Percentiles rank a stretch among this genome's conserved stretches.
phyloP scores from a whole-genome alignment of 352 stramenopile species.

The Phytophthora brassicae region DNA sequence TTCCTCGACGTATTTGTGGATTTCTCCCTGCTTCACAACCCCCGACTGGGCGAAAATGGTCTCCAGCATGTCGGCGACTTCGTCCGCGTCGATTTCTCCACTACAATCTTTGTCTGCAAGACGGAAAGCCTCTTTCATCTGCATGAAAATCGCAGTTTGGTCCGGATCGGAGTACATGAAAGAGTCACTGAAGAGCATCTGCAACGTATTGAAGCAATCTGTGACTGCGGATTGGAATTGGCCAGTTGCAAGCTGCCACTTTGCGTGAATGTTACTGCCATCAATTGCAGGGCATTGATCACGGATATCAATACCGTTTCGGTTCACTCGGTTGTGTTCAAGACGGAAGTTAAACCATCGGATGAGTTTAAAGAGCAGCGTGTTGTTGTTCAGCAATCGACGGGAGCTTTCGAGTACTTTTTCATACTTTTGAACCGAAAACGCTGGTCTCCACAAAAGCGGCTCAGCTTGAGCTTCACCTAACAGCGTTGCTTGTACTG shows the following conservation, averaged over 20 bases:
- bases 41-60: slow-evolving; percentile 72
- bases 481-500: slow-evolving; percentile 50
- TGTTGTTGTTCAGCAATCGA: slow-evolving; percentile 77
- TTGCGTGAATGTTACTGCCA: slow-evolving; percentile 31
- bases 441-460: slow-evolving; percentile 59
- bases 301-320: slow-evolving; percentile 53
- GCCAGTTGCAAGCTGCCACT: slow-evolving; percentile 48
- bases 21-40: slow-evolving; percentile 60
- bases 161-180: slow-evolving; percentile 77
- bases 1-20: slow-evolving; percentile 69
- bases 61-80: slow-evolving; percentile 73
- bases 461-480: slow-evolving; percentile 60
- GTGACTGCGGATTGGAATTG: slow-evolving; percentile 52
- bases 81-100: slow-evolving; percentile 76
- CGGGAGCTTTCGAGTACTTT: slow-evolving; percentile 59
- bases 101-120: slow-evolving; percentile 74
- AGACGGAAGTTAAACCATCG: slow-evolving; percentile 67
- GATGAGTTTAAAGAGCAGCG: slow-evolving; percentile 72
- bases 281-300: slow-evolving; percentile 21
- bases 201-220: slow-evolving; percentile 67
- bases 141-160: slow-evolving; percentile 80
- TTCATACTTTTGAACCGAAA: slow-evolving; percentile 72
- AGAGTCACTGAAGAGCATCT: slow-evolving; percentile 67
- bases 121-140: slow-evolving; percentile 83
- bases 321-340: slow-evolving; percentile 42